Base-by-base conservation (phyloP, 2,329 filamentous ascomycete genomes). In the Apiospora arundinis region DNA sequence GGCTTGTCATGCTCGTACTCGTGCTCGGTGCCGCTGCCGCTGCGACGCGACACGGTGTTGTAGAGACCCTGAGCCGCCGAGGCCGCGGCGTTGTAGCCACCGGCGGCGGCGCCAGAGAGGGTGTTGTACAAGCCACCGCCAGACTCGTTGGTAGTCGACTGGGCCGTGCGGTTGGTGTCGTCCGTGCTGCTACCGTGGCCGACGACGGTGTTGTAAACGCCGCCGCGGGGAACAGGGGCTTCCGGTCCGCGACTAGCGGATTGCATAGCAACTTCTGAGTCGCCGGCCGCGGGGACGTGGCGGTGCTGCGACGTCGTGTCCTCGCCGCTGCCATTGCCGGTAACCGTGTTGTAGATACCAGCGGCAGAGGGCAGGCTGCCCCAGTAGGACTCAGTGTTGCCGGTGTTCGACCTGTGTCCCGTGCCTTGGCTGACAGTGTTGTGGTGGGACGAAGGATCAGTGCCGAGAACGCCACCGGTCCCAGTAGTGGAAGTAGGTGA, bases 341-440 rank as follows among this genome's bases (percentile, higher is more conserved):
- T 73, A 1, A 77, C 72, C 2, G 73, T 74, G 60, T 80, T 80
- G 45, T 80, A 78, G 8, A 76, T 70, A 1, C 77, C 76, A 7
- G 71, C 72, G 4, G 77, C 77, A 23, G 74, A 72, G n/a, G 78
- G 75, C 28, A 77, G 73, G 46, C 76, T 74, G 21, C 77, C 77
- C 77, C 77, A 78, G 67, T 80, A 79, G 1, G 77, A 74, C 12
- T 78, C 76, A 1, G 72, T 40, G 49, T 75, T 69, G 0, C 71
- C 67, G n/a, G 74, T 42, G 8, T 70, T 67, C 1, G 75, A 71
- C 52, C 73, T 71, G 9, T 68, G 12, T 16, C 42, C 74, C 1
- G 70, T 40, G 16, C 73, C 73, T 21, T 60, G 3, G 28, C 6
- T 37, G 52, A 60, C 52, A 9, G 2, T 46, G 28, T 49, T 68